phyloP scores from a whole-genome alignment of 176 grass and related monocot genomes.

The Musa itinerans region DNA sequence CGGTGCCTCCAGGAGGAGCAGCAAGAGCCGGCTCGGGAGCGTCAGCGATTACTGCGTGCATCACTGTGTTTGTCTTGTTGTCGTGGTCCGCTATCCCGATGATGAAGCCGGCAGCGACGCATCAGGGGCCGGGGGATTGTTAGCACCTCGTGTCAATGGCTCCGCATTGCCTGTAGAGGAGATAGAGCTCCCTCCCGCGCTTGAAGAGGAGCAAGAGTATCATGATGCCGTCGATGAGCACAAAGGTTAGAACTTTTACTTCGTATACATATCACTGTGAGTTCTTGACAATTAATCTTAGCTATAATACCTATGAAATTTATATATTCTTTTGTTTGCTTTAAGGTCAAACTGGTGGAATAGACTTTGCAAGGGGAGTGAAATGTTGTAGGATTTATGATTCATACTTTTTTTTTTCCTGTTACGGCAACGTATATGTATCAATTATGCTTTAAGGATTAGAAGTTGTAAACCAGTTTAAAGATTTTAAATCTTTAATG shows the following conservation, averaged over 20 bases:
- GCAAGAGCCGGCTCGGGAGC: slow-evolving; percentile 5
- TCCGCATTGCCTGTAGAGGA: neutral
- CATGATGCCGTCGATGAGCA: slow-evolving; percentile 46
- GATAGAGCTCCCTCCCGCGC: slow-evolving; percentile 30
- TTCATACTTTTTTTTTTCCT: no score
- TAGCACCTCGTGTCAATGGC: neutral
- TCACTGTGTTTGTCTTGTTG: slow-evolving; percentile 14
- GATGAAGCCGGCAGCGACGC: neutral
- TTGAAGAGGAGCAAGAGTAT: slow-evolving; percentile 53
- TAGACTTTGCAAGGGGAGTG: no score
- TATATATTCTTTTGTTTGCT: no score
- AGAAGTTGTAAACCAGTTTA: no score
- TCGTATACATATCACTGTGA: neutral
- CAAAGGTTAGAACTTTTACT: slow-evolving; percentile 29
- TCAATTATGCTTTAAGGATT: no score
- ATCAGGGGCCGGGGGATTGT: neutral
- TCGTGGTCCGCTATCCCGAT: slow-evolving; percentile 7
- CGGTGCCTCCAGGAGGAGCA: slow-evolving; percentile 5
- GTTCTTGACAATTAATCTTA: no score
- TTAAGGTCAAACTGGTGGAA: no score
- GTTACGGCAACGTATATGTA: no score
- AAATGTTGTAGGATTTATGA: no score
- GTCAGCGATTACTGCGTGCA: slow-evolving; percentile 10
- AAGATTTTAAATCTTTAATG: no score
- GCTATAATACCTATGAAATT: no score